phyloP scores from a whole-genome alignment of 192 early-diverging fungal species.

The Phlyctochytrium planicorne region DNA sequence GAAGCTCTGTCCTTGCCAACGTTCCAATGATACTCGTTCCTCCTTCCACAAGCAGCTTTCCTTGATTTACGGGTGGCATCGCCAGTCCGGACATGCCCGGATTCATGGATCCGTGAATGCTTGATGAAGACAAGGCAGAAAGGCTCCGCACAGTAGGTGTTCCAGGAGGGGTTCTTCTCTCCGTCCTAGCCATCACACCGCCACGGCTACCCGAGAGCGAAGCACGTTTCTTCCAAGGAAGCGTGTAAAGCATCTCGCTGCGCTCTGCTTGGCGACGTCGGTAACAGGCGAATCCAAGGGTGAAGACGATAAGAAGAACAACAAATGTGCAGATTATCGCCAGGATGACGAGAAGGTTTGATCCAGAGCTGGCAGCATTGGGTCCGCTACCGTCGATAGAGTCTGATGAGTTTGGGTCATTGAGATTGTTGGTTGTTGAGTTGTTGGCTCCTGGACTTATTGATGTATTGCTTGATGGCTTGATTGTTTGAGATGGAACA shows the following conservation, averaged over 20 bases:
- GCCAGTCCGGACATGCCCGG: not conserved
- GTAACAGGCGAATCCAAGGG: not conserved
- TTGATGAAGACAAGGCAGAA: not conserved
- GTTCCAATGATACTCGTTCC: no score
- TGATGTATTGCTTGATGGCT: not conserved
- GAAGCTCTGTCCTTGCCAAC: no score
- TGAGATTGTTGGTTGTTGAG: not conserved
- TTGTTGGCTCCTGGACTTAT: not conserved
- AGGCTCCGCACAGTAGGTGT: not conserved
- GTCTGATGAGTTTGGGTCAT: not conserved
- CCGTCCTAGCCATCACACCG: not conserved
- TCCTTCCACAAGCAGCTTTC: no score
- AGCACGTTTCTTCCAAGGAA: not conserved
- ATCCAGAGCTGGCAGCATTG: not conserved
- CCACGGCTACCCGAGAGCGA: not conserved
- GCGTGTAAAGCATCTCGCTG: not conserved
- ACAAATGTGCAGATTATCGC: not conserved
- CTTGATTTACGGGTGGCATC: conserved; percentile 1
- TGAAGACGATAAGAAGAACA: not conserved
- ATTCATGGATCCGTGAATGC: no score
- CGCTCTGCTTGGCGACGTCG: not conserved
- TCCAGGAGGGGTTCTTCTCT: not conserved
- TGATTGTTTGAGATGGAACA: not conserved
- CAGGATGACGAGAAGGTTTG: not conserved
- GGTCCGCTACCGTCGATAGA: not conserved